These are phyloP conservation scores for Xylaria sp. DNA, from an alignment of 2,329 filamentous ascomycete species.

Conservation along the genomic window DNA sequence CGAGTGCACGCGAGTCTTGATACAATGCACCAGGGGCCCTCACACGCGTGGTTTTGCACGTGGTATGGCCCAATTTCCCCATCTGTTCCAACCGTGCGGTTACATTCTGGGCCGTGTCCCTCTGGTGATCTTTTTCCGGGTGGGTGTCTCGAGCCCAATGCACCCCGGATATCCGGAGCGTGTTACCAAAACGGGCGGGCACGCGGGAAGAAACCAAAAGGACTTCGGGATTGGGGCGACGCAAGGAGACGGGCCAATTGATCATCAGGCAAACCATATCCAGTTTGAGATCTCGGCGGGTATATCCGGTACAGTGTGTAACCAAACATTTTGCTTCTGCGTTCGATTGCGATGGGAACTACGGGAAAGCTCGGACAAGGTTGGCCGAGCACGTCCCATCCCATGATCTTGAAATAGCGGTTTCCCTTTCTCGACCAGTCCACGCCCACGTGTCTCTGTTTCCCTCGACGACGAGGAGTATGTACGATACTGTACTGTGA, in stretches of 20 bases:
- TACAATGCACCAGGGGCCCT: background rate
- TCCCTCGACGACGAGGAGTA: background rate
- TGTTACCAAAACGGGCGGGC: constrained; percentile 18
- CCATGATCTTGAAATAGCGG: background rate
- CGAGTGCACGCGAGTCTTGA: background rate
- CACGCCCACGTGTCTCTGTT: background rate
- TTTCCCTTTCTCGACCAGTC: background rate
- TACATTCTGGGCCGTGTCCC: constrained; percentile 23
- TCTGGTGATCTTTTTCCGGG: constrained; percentile 3
- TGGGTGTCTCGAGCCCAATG: constrained; percentile 19
- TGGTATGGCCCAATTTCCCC: constrained; percentile 1
- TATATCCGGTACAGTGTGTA: background rate
- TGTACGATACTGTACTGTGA: background rate
- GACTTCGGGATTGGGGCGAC: background rate
- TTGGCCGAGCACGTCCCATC: background rate
- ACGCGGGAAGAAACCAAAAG: background rate
- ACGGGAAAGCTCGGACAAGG: background rate
- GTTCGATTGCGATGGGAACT: background rate
- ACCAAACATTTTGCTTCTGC: background rate
- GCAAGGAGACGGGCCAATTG: background rate
- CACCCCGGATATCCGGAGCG: constrained; percentile 22
- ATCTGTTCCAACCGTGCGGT: constrained; percentile 26
- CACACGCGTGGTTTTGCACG: background rate
- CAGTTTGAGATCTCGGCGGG: background rate
- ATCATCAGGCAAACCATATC: background rate